phyloP scores from a whole-genome alignment of 1,284 basidiomycete species.

The Boletus smithii region DNA sequence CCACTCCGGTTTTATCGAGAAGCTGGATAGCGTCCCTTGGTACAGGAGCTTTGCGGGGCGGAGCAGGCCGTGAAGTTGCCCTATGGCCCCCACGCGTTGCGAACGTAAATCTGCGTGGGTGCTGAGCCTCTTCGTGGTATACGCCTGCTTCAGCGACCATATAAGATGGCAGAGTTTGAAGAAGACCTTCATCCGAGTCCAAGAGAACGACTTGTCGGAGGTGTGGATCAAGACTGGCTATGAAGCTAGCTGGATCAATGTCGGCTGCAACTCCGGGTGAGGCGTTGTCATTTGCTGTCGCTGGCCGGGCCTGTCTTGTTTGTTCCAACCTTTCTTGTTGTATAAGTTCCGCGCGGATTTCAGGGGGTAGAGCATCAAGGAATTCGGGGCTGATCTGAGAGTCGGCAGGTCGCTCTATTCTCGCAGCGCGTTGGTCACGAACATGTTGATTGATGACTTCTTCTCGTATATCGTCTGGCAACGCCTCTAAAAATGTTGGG shows the following conservation, averaged over 20 bases:
- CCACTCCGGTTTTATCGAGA: conserved; percentile 88
- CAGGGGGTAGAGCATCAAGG: conserved; percentile 92
- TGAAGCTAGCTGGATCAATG: conserved; percentile 83
- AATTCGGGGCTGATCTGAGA: conserved; percentile 94
- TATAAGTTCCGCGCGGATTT: conserved; percentile 94
- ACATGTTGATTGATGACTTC: conserved; percentile 98
- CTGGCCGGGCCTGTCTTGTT: conserved; percentile 55
- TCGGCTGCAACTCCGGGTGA: conserved; percentile 56
- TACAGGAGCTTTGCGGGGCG: conserved; percentile 48
- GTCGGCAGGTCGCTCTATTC: conserved; percentile 68
- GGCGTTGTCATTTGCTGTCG: conserved; percentile 38
- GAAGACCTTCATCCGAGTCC: conserved; percentile 82
- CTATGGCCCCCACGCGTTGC: conserved; percentile 38
- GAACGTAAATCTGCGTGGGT: conserved; percentile 38
- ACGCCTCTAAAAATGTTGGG: conserved; percentile 94
- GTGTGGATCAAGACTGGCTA: conserved; percentile 82
- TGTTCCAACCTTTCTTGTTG: conserved; percentile 90
- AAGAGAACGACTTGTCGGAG: conserved; percentile 84
- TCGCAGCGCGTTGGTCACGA: conserved; percentile 81
- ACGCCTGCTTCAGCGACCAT: conserved; percentile 79
- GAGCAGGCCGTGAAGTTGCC: conserved; percentile 32
- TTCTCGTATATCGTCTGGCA: conserved; percentile 98
- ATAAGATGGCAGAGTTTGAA: conserved; percentile 75
- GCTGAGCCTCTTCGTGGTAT: conserved; percentile 52
- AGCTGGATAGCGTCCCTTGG: conserved; percentile 90